Evolutionary conservation across 257 asterid species (phyloP).

Genomic region (Verbascum thapsus): DNA sequence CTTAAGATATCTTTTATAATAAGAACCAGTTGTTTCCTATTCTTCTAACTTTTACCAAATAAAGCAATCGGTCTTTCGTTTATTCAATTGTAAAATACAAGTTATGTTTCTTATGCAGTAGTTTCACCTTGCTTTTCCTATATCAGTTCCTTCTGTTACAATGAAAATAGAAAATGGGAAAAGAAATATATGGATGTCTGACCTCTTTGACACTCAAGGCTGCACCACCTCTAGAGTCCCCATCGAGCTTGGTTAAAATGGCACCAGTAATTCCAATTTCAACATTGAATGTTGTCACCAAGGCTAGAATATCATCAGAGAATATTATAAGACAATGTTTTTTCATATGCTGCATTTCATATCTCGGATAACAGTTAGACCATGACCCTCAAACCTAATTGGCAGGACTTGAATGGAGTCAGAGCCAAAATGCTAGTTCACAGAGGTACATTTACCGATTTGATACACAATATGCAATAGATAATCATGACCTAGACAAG

Average conservation of each 20-base stretch:
- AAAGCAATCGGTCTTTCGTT: slow-evolving; percentile 5
- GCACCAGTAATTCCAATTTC: slow-evolving; percentile 99
- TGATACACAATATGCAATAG: slow-evolving; percentile 12
- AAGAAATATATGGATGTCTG: slow-evolving; percentile 27
- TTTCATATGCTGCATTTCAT: slow-evolving; percentile 8
- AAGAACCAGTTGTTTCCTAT: too few species aligned
- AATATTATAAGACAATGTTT: slow-evolving; percentile 17
- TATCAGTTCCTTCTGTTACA: slow-evolving; percentile 3
- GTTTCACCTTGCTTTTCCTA: slow-evolving; percentile 21
- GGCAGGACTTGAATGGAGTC: slow-evolving; percentile 16
- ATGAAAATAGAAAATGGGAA: slow-evolving; percentile 9
- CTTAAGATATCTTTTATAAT: too few species aligned
- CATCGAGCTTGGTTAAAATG: slow-evolving; percentile 92
- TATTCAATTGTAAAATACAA: neutral
- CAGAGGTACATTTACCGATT: neutral
- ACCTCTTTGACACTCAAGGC: slow-evolving; percentile 98
- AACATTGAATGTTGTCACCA: slow-evolving; percentile 93
- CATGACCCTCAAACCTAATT: slow-evolving; percentile 11
- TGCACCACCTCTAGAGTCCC: slow-evolving; percentile 99
- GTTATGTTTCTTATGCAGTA: slow-evolving; percentile 13
- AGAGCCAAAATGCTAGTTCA: slow-evolving; percentile 4
- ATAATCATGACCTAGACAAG: neutral
- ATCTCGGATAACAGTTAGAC: slow-evolving; percentile 14
- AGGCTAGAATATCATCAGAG: slow-evolving; percentile 47
- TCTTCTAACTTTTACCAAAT: slow-evolving; percentile 7